These are phyloP conservation scores for Caloboletus inedulis DNA, from an alignment of 1,284 basidiomycete genomes.

Conservation along the genomic window DNA sequence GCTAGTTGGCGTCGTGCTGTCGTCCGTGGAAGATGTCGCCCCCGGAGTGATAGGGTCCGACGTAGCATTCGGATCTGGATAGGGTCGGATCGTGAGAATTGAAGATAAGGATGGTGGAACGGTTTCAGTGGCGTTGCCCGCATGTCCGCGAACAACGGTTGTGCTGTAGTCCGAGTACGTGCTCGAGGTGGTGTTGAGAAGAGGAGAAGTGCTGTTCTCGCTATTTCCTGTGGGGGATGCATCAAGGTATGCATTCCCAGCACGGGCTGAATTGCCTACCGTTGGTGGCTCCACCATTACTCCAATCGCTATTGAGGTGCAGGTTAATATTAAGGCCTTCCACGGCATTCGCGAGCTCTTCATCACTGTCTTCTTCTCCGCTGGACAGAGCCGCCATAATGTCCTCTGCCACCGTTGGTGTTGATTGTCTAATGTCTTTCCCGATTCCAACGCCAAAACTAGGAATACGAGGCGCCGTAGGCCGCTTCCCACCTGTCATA, in stretches of 20 bases:
- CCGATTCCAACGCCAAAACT: constrained; percentile 79
- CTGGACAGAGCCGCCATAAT: constrained; percentile 34
- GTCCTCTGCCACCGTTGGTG: constrained; percentile 23
- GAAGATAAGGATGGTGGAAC: constrained; percentile 64
- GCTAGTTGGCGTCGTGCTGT: constrained; percentile 26
- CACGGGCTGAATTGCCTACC: constrained; percentile 29
- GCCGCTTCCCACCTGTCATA: constrained; percentile 61
- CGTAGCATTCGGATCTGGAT: constrained; percentile 45
- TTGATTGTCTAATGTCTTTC: constrained; percentile 46
- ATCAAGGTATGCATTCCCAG: constrained; percentile 15
- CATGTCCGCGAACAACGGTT: constrained; percentile 54
- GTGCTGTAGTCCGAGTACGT: constrained; percentile 63
- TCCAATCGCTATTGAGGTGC: constrained; percentile 50
- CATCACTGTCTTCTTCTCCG: constrained; percentile 53
- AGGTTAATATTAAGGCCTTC: constrained; percentile 48
- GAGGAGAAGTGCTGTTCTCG: constrained; percentile 50
- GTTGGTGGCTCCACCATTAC: constrained; percentile 35
- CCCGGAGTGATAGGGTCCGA: constrained; percentile 35
- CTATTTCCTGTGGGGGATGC: constrained; percentile 32
- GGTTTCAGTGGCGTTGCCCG: constrained; percentile 38
- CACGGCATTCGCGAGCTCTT: constrained; percentile 70
- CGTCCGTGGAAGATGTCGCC: constrained; percentile 29
- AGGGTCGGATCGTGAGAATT: constrained; percentile 65
- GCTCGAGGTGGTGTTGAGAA: constrained; percentile 47
- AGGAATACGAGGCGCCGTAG: constrained; percentile 71